These are phyloP conservation scores for Ciborinia camelliae DNA, from an alignment of 2,329 filamentous ascomycete genomes.

Conservation along the genomic window DNA sequence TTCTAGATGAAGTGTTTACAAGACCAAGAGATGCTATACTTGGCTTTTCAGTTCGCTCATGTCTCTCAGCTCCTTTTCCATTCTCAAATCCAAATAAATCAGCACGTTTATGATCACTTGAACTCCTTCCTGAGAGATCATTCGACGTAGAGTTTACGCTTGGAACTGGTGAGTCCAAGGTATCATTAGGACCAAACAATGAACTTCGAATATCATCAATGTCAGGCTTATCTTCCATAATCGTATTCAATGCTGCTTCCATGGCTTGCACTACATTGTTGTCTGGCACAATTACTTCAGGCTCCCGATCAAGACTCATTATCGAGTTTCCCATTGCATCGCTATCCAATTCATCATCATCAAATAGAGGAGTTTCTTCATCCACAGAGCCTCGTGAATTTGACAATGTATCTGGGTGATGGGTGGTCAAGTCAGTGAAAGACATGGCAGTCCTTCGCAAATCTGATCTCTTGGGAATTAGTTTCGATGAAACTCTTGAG, in stretches of 20 bases:
- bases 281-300: conserved; percentile 59
- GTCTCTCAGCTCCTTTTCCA: conserved; percentile 50
- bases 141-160: conserved; percentile 51
- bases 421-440: conserved; percentile 54
- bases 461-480: conserved; percentile 47
- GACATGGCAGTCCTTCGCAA: conserved; percentile 58
- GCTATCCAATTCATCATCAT: conserved; percentile 74
- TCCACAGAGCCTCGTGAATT: conserved; percentile 67
- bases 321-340: conserved; percentile 69
- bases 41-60: conserved; percentile 60
- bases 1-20: conserved; percentile 80
- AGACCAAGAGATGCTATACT: conserved; percentile 89
- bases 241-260: conserved; percentile 86
- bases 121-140: conserved; percentile 59
- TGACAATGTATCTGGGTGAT: conserved; percentile 39
- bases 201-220: conserved; percentile 64
- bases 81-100: conserved; percentile 42
- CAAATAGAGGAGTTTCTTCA: conserved; percentile 64
- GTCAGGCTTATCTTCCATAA: conserved; percentile 76
- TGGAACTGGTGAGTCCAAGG: conserved; percentile 42
- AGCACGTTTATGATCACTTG: conserved; percentile 52
- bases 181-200: conserved; percentile 57
- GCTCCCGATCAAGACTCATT: conserved; percentile 74
- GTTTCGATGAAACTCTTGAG: conserved; percentile 47
- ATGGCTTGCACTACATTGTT: conserved; percentile 85